Base-by-base conservation (phyloP, 148 eudicot species). In the Rhododendron molle region DNA sequence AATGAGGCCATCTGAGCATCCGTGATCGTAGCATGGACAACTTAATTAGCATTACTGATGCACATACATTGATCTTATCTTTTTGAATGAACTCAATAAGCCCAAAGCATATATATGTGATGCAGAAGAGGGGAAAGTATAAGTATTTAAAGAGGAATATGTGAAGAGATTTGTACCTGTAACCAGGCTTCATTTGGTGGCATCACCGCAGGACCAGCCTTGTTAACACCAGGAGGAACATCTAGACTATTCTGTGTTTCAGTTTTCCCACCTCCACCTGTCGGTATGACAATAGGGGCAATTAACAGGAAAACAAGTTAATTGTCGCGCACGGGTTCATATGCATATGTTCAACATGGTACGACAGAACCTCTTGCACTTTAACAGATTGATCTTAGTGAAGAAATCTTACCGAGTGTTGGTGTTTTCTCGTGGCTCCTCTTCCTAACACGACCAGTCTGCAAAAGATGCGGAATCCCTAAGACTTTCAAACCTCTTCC, bases 171-270 rank as follows among this genome's bases (percentile, higher is more conserved):
- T 72, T 87, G 80, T 87, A 94, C 96, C 91, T 94, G 98, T 86
- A 92, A 40, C 98, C 96, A 95, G 86, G 87, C 82, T 88, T 95
- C 98, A 87, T 89, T 86, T 13, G 99, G 90, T 15, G 99, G 90
- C 60, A 91, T 83, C 26, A 88, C 82, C 40, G 87, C 89, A 80
- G 83, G 89, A 81, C 83, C 88, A 49, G 87, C 32, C 72, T 26
- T 65, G 30, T 65, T 65, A 26, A 71, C 85, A 78, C 78, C 85
- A 18, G 93, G 90, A 88, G 92, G 90, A 62, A 90, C 80, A 79
- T 50, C 40, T 83, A 80, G 87, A 87, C 86, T 87, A 83, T 85
- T 60, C 73, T 88, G 86, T 47, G 88, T 83, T 84, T 89, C 93
- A 21, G 79, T 81, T 78, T 89, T 93, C 74, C 90, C 90, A 86